A percentile compares a stretch with the other conserved stretches of the same genome.
phyloP scores from a whole-genome alignment of 2,329 filamentous ascomycete genomes.

The Ramichloridium luteum region DNA sequence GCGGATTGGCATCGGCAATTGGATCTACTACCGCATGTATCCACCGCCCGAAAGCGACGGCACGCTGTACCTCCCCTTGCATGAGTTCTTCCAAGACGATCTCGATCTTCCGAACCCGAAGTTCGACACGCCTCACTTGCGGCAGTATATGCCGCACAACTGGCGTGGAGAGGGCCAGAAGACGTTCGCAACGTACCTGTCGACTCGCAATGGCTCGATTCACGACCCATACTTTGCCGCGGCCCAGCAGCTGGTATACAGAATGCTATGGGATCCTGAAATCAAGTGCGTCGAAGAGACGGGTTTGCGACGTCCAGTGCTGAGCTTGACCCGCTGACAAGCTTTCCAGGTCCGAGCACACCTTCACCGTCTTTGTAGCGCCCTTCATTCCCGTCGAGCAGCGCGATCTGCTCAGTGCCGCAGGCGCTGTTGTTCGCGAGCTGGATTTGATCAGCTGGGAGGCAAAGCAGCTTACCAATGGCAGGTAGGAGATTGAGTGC shows the following conservation, averaged over 20 bases:
- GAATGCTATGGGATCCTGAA: constrained; percentile 13
- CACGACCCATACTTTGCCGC: constrained; percentile 16
- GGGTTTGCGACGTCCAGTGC: too few species aligned
- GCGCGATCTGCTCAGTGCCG: constrained; percentile 11
- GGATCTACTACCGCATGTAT: too few species aligned
- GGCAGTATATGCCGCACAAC: constrained; percentile 12
- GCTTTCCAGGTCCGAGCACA: constrained; percentile 11
- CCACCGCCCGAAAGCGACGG: too few species aligned
- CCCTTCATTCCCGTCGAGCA: constrained; percentile 12
- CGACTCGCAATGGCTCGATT: constrained; percentile 11
- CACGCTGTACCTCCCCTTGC: not conserved
- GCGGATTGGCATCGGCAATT: too few species aligned
- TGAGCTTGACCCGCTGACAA: too few species aligned
- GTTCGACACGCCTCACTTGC: constrained; percentile 7
- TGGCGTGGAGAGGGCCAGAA: constrained; percentile 10
- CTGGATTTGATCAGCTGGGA: constrained; percentile 12
- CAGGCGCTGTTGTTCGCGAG: constrained; percentile 13
- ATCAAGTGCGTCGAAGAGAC: too few species aligned
- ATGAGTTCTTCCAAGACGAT: constrained; percentile 8
- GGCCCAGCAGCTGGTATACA: constrained; percentile 13
- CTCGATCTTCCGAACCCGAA: constrained; percentile 7
- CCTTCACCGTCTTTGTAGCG: constrained; percentile 13
- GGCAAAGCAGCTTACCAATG: constrained; percentile 7
- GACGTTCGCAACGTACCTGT: constrained; percentile 12
- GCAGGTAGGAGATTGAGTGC: too few species aligned